phyloP scores from a whole-genome alignment of 139 green algal genomes.

The Ostreobium quekettii region DNA sequence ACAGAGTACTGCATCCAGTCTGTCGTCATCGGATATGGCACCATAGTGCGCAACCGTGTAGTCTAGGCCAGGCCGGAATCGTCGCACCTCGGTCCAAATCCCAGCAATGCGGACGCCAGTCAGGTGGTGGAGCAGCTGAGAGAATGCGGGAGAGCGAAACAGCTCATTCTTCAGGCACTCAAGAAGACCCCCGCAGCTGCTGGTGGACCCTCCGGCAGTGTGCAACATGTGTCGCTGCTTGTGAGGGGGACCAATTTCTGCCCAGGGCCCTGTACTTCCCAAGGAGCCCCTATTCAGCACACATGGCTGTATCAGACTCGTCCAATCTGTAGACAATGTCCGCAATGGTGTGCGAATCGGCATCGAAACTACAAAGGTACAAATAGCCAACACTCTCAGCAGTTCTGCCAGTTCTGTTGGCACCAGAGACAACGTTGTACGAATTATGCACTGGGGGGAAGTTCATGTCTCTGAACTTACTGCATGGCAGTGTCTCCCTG shows the following conservation, averaged over 20 bases:
- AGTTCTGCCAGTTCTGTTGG: too few species aligned
- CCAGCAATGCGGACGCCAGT: conserved; percentile 42
- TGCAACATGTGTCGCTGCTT: conserved; percentile 77
- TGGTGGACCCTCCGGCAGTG: not conserved
- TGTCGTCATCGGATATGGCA: conserved; percentile 48
- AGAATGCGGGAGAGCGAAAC: conserved; percentile 52
- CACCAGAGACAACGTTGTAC: too few species aligned
- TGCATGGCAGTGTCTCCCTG: too few species aligned
- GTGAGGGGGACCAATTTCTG: conserved; percentile 46
- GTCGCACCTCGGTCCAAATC: conserved; percentile 44
- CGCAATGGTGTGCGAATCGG: too few species aligned
- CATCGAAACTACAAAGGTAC: too few species aligned
- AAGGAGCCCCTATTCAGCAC: too few species aligned
- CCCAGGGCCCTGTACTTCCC: too few species aligned
- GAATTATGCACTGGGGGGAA: too few species aligned
- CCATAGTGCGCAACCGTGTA: conserved; percentile 78
- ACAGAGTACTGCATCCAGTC: conserved; percentile 65
- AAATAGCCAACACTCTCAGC: too few species aligned
- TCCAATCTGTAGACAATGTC: too few species aligned
- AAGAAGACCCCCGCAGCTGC: conserved; percentile 9
- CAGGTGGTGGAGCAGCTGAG: conserved; percentile 45
- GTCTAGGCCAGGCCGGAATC: conserved; percentile 75
- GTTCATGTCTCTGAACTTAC: too few species aligned
- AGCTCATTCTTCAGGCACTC: conserved; percentile 26
- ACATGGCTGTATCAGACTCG: too few species aligned